Evolutionary conservation across 2,329 filamentous ascomycete species (phyloP).

Genomic region (Aspergillus chevalieri): DNA sequence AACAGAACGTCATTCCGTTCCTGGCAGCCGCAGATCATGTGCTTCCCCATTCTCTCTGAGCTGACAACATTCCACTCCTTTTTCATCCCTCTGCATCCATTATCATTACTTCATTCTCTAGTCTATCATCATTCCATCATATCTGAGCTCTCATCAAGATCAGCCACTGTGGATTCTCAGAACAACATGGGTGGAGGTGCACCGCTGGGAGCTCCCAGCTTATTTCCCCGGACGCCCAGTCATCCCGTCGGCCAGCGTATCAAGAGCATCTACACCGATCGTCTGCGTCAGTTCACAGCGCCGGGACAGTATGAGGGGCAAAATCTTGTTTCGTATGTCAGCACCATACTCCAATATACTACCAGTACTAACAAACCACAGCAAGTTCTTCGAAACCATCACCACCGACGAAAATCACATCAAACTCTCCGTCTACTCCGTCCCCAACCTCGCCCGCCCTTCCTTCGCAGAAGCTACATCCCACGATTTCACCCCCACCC

Average conservation of each 20-base stretch:
- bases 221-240: conserved; percentile 47
- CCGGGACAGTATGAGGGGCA: conserved; percentile 70
- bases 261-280: conserved; percentile 74
- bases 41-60: neutral
- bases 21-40: neutral
- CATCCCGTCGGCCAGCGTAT: conserved; percentile 70
- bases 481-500: conserved; percentile 69
- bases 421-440: conserved; percentile 79
- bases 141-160: neutral
- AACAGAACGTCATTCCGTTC: neutral
- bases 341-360: conserved; percentile 1
- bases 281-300: conserved; percentile 74
- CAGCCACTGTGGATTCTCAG: neutral
- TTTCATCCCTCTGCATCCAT: neutral
- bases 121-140: neutral
- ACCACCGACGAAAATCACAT: conserved; percentile 67
- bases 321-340: conserved; percentile 63
- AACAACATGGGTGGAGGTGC: conserved; percentile 20
- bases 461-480: conserved; percentile 75
- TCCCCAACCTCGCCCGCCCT: conserved; percentile 70
- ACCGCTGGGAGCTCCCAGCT: conserved; percentile 26
- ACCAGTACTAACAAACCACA: conserved; percentile 24
- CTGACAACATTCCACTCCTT: neutral
- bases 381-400: conserved; percentile 66
- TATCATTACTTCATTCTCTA: neutral